A percentile compares a stretch with the other conserved stretches of the same genome.
phyloP scores from a whole-genome alignment of 1,284 basidiomycete genomes.

The Tylopilus sp. region DNA sequence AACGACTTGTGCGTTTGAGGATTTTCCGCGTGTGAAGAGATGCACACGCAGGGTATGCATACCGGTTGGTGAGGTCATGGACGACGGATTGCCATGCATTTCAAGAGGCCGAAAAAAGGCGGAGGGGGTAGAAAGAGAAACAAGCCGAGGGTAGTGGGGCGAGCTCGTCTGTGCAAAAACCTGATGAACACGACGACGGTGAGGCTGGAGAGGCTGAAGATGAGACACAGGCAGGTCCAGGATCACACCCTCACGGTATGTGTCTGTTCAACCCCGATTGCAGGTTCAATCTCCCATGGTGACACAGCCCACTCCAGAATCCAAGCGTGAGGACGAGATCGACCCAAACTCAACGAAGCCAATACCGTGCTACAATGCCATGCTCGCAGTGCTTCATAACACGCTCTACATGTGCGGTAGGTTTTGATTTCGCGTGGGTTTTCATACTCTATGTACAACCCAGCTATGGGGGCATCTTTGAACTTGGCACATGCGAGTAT shows the following conservation, averaged over 20 bases:
- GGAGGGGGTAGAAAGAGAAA: slow-evolving; percentile 41
- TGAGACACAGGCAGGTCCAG: slow-evolving; percentile 22
- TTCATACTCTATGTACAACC: background rate
- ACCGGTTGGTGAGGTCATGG: slow-evolving; percentile 78
- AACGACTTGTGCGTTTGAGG: slow-evolving; percentile 57
- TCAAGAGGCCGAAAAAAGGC: slow-evolving; percentile 63
- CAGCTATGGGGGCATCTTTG: slow-evolving; percentile 87
- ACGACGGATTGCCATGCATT: slow-evolving; percentile 73
- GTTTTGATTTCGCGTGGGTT: background rate
- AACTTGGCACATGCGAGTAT: slow-evolving; percentile 76
- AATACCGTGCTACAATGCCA: slow-evolving; percentile 84
- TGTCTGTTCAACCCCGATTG: background rate
- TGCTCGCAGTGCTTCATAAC: slow-evolving; percentile 85
- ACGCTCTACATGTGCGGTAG: slow-evolving; percentile 83
- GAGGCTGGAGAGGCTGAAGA: slow-evolving; percentile 33
- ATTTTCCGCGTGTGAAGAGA: too few relatives aligned
- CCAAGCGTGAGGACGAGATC: slow-evolving; percentile 30
- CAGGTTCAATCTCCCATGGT: slow-evolving; percentile 4
- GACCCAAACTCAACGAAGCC: slow-evolving; percentile 69
- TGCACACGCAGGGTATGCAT: slow-evolving; percentile 66
- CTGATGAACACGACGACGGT: slow-evolving; percentile 27
- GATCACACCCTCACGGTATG: background rate
- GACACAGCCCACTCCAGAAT: background rate
- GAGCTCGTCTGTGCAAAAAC: background rate
- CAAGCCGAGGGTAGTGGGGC: slow-evolving; percentile 13